Evolutionary conservation across 805 yeast genomes (phyloP), one percentile per base, ranked within the genome.

Genomic region (Candida pini): DNA sequence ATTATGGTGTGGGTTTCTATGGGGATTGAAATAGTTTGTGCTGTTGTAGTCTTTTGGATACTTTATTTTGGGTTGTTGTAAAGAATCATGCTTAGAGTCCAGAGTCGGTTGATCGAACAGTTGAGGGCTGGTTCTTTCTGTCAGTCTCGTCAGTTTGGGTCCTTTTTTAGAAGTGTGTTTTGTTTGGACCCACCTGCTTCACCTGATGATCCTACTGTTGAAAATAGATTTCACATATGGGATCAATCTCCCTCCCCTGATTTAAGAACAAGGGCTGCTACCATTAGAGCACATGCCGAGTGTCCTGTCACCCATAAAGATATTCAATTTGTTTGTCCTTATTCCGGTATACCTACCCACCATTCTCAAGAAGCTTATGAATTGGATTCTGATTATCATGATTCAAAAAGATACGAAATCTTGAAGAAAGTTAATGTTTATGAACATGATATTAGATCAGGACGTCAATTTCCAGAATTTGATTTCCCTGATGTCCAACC

Each of bases 281-380:
- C 80, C 38, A 92, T 90, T 43, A 74, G 89, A 54, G 81, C 95
- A 4, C 70, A 79, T 41, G 96, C 96, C 9, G 73, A 75, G 52
- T 90, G 97, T 58, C 97, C 97, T 0, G 92, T 89, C 9, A 89
- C 97, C 0, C 69, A 77, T 14, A 73, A 78, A 44, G 81, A 82
- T 30, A 85, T 92, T 39, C 71, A 81, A 45, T 92, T 70, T 58
- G 85, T 89, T 2, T 92, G 97, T 63, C 98, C 98, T 2, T 64
- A 73, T 37, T 84, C 96, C 4, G 98, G 98, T 3, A 88, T 92
- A 33, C 98, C 99, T 17, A 92, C 98, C 4, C 98, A 92, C 58
- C 94, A 86, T 54, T 78, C 86, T 15, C 70, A 71, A 53, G 87
- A 82, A 45, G 96, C 96, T 1, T 92, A 97, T 96, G 80, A 79